Evolutionary conservation across 164 flowering plant species (phyloP).

Genomic region (Buxus sempervirens): DNA sequence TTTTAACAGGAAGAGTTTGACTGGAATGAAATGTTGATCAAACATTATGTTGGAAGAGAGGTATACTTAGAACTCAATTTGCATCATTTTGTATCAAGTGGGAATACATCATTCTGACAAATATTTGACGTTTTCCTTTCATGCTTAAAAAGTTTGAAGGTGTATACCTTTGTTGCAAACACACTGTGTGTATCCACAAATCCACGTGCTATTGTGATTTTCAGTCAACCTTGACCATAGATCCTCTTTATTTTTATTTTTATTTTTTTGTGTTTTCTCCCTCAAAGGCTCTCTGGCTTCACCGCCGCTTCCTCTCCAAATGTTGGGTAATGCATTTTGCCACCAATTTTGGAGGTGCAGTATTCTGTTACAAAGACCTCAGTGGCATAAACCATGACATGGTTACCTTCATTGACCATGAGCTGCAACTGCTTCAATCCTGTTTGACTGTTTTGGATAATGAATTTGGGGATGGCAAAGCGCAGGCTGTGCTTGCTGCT

Average conservation of each 20-base stretch:
- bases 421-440: slow-evolving; percentile 43
- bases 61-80: slow-evolving; percentile 27
- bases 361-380: slow-evolving; percentile 10
- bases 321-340: slow-evolving; percentile 50
- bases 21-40: slow-evolving; percentile 67
- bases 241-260: not conserved
- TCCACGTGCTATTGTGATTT: not conserved
- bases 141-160: too few relatives aligned
- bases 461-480: slow-evolving; percentile 60
- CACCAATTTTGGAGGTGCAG: slow-evolving; percentile 2
- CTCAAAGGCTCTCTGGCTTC: slow-evolving; percentile 81
- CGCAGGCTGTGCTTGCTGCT: slow-evolving; percentile 58
- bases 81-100: not conserved
- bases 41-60: slow-evolving; percentile 82
- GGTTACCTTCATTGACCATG: slow-evolving; percentile 41
- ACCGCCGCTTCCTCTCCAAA: slow-evolving; percentile 81
- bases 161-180: too few relatives aligned
- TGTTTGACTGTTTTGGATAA: slow-evolving; percentile 40
- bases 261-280: not conserved
- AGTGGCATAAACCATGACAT: slow-evolving; percentile 7
- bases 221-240: not conserved
- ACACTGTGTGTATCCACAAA: not conserved
- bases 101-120: not conserved
- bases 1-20: slow-evolving; percentile 74
- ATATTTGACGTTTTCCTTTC: too few relatives aligned